phyloP scores from a whole-genome alignment of 2,329 filamentous ascomycete genomes.

The Thelonectria rubi region DNA sequence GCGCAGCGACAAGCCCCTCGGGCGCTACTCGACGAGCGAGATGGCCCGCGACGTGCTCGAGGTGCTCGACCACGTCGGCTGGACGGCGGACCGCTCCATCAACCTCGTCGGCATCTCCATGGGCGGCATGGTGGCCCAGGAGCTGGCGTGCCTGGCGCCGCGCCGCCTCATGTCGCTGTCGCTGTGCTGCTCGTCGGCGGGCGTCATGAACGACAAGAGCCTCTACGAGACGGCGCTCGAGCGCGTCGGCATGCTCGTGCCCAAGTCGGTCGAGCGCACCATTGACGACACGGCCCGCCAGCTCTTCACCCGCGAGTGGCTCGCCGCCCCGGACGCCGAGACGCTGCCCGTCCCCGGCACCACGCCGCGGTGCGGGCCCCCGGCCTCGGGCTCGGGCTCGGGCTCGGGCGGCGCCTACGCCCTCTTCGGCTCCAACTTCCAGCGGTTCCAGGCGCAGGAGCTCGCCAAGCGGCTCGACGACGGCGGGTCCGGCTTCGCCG shows the following conservation, averaged over 20 bases:
- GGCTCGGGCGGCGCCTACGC: conserved; percentile 56
- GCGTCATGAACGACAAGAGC: conserved; percentile 68
- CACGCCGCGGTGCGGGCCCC: conserved; percentile 53
- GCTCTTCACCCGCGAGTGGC: conserved; percentile 73
- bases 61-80: conserved; percentile 73
- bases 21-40: conserved; percentile 81
- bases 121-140: conserved; percentile 93
- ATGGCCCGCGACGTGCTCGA: conserved; percentile 85
- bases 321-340: conserved; percentile 68
- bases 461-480: conserved; percentile 73
- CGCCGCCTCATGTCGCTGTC: conserved; percentile 63
- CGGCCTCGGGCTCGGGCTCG: conserved; percentile 40
- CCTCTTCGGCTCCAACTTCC: conserved; percentile 77
- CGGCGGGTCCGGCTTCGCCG: conserved; percentile 70
- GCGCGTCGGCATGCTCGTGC: conserved; percentile 67
- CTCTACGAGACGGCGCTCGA: conserved; percentile 71
- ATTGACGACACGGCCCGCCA: conserved; percentile 71
- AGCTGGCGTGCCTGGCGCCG: conserved; percentile 69
- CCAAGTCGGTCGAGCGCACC: conserved; percentile 74
- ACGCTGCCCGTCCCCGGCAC: conserved; percentile 55
- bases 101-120: conserved; percentile 84
- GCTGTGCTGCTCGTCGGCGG: conserved; percentile 69
- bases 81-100: conserved; percentile 62
- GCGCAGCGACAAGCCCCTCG: conserved; percentile 77
- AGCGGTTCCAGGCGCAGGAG: conserved; percentile 84